A percentile compares a stretch with the other conserved stretches of the same genome.
phyloP scores from a whole-genome alignment of 202 grass and related monocot species.

The Brachypodium distachyon region DNA sequence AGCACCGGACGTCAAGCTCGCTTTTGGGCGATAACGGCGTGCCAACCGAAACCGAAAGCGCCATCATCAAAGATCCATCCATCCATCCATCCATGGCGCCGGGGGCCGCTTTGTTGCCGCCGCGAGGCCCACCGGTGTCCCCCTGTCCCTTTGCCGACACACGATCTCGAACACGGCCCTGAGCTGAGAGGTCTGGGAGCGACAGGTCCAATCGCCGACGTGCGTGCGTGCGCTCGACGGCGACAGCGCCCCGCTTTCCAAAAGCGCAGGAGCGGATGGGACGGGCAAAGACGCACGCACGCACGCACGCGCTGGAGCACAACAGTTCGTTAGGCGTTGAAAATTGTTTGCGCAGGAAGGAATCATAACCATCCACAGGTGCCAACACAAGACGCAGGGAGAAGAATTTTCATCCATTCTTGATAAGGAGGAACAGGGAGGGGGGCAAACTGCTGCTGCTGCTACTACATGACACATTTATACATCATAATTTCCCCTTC shows the following conservation, averaged over 20 bases:
- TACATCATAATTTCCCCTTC: not conserved
- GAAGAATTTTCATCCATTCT: not conserved
- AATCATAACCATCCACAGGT: not conserved
- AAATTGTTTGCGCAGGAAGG: not conserved
- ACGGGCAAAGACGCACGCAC: no score
- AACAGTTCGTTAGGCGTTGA: no score
- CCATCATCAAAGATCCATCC: no score
- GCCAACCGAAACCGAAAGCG: conserved; percentile 19
- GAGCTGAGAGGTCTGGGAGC: not conserved
- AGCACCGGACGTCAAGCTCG: not conserved
- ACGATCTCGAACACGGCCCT: not conserved
- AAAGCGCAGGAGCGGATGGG: not conserved
- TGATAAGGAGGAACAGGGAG: not conserved
- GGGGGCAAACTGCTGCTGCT: not conserved
- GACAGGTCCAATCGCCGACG: conserved; percentile 15
- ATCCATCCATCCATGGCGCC: no score
- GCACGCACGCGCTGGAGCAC: not conserved
- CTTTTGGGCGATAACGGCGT: not conserved
- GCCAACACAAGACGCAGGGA: not conserved
- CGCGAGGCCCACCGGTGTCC: conserved; percentile 33
- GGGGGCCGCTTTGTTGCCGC: not conserved
- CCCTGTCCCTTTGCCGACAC: conserved; percentile 69
- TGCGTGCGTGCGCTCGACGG: conserved; percentile 1
- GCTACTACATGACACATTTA: conserved; percentile 6
- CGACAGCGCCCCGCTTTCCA: conserved; percentile 10